Percentiles rank a stretch among this genome's conserved stretches.
phyloP scores from a whole-genome alignment of 495 filamentous ascomycete species.

The Venustampulla echinocandica region DNA sequence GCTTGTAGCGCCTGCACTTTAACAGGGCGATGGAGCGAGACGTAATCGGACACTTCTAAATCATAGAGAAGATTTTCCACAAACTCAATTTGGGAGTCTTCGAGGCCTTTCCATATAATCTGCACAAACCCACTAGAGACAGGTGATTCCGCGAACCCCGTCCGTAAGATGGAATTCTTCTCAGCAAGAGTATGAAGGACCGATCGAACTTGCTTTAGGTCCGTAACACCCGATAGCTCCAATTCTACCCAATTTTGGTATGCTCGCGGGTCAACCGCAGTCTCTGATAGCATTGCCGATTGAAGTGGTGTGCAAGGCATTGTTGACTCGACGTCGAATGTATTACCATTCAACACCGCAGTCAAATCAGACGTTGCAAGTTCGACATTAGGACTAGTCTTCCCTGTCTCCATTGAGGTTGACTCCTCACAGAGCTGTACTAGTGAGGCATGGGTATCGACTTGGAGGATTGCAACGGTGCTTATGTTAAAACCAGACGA shows the following conservation, averaged over 20 bases:
- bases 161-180: constrained; percentile 56
- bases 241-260: constrained; percentile 74
- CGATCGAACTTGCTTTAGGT: constrained; percentile 27
- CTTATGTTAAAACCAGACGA: constrained; percentile 39
- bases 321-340: constrained; percentile 39
- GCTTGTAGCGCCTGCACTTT: constrained; percentile 43
- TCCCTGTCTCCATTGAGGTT: neutral
- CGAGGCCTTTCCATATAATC: constrained; percentile 49
- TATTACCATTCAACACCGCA: constrained; percentile 9
- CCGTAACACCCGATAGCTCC: constrained; percentile 30
- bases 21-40: constrained; percentile 20
- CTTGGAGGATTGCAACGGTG: constrained; percentile 48
- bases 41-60: constrained; percentile 21
- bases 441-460: constrained; percentile 31
- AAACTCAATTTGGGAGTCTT: constrained; percentile 33
- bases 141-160: constrained; percentile 52
- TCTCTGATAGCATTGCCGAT: constrained; percentile 68
- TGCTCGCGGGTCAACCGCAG: constrained; percentile 38
- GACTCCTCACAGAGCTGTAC: constrained; percentile 12
- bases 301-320: constrained; percentile 62
- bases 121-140: constrained; percentile 42
- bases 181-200: constrained; percentile 41
- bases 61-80: constrained; percentile 20
- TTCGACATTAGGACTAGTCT: neutral
- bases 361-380: neutral